A percentile compares a stretch with the other conserved stretches of the same genome.
These are phyloP conservation scores for Aspergillus haitiensis DNA, from an alignment of 495 filamentous ascomycete genomes.

Conservation along the genomic window DNA sequence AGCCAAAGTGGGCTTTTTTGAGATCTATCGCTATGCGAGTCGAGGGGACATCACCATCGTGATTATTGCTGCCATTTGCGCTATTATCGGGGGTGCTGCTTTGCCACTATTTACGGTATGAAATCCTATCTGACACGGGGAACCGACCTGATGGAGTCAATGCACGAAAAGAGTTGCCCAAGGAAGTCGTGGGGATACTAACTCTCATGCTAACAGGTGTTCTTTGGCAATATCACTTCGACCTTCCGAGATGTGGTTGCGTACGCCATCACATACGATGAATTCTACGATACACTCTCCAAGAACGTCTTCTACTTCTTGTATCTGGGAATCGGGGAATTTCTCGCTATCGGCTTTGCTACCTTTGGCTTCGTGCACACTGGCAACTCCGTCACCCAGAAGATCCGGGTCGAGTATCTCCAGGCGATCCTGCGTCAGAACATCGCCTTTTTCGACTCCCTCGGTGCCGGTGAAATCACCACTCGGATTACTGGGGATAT, in stretches of 20 bases:
- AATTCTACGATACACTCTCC: constrained; percentile 61
- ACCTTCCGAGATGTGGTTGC: constrained; percentile 66
- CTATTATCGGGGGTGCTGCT: constrained; percentile 76
- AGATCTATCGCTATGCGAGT: constrained; percentile 78
- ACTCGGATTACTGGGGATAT: constrained; percentile 90
- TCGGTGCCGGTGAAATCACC: constrained; percentile 88
- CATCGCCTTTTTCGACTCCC: constrained; percentile 88
- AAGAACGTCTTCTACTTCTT: constrained; percentile 81
- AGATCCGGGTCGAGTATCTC: constrained; percentile 81
- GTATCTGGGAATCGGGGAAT: constrained; percentile 83
- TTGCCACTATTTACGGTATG: constrained; percentile 82
- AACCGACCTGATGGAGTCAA: neutral
- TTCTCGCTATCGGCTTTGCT: constrained; percentile 72
- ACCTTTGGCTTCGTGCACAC: constrained; percentile 92
- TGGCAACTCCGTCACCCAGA: constrained; percentile 80
- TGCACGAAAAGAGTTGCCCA: neutral
- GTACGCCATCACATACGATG: constrained; percentile 42
- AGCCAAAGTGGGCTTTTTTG: constrained; percentile 62
- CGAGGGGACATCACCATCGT: constrained; percentile 72
- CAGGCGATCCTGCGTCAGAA: constrained; percentile 83
- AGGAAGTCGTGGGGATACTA: too few relatives aligned
- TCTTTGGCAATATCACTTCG: constrained; percentile 76
- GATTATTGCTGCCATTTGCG: constrained; percentile 56
- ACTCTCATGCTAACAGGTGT: constrained; percentile 34
- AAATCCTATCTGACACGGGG: constrained; percentile 15